A percentile compares a stretch with the other conserved stretches of the same genome.
Conservation (phyloP, 2,329 filamentous ascomycete species). For the Coniochaeta sp. region DNA sequence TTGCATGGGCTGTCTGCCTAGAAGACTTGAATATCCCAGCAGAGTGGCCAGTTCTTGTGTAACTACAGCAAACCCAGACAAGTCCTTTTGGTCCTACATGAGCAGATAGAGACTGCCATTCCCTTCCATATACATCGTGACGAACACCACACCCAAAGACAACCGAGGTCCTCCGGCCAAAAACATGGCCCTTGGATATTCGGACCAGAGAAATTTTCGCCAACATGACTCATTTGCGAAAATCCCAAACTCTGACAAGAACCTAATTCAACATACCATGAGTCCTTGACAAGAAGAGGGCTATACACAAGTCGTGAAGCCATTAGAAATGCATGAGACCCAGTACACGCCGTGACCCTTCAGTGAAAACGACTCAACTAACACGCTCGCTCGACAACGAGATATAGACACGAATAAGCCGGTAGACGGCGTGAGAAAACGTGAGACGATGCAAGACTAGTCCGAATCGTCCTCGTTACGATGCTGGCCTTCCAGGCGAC, state of each 20-base stretch:
- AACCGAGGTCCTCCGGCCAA: background rate
- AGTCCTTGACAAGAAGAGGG: background rate
- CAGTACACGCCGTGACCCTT: background rate
- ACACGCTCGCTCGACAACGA: no score
- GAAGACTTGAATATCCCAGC: background rate
- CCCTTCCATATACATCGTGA: background rate
- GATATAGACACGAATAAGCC: background rate
- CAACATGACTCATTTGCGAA: background rate
- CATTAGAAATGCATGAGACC: background rate
- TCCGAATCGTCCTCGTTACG: background rate
- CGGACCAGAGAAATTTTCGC: no score
- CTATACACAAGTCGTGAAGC: background rate
- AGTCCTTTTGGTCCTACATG: background rate
- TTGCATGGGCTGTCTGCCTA: background rate
- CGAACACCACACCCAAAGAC: background rate
- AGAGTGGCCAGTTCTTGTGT: background rate
- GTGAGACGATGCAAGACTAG: background rate
- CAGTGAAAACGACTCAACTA: no score
- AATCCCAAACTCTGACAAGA: background rate
- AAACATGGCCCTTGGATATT: no score
- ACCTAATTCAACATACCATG: background rate
- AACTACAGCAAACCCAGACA: background rate
- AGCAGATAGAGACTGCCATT: background rate
- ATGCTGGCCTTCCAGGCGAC: background rate
- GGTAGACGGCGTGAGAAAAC: background rate